Evolutionary conservation across 306 rosid genomes (phyloP).

Genomic region (Cicer yamashitae): DNA sequence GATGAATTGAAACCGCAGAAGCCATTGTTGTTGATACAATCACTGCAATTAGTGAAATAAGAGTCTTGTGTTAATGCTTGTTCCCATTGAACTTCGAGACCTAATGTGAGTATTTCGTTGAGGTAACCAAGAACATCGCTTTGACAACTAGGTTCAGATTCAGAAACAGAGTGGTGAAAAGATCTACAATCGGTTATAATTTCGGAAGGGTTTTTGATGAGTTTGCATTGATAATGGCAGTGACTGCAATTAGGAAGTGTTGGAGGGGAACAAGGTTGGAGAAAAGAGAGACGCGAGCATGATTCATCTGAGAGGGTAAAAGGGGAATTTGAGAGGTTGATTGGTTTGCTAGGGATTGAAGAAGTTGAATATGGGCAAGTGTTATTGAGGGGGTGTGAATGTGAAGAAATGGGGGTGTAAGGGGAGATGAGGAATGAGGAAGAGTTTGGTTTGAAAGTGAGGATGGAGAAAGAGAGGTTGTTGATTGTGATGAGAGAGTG

Average conservation of each 20-base stretch:
- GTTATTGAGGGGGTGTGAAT: too few species aligned
- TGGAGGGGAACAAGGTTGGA: conserved; percentile 68
- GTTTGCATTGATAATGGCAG: conserved; percentile 80
- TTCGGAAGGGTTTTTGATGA: conserved; percentile 62
- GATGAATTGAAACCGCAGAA: conserved; percentile 80
- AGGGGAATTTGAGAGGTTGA: conserved; percentile 70
- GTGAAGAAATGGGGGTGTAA: not conserved
- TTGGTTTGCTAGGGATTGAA: conserved; percentile 59
- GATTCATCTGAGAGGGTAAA: conserved; percentile 63
- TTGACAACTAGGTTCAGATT: conserved; percentile 58
- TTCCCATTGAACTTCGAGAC: conserved; percentile 84
- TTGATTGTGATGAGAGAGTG: conserved; percentile 69
- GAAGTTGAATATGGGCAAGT: conserved; percentile 47
- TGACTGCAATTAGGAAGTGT: conserved; percentile 64
- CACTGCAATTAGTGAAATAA: conserved; percentile 65
- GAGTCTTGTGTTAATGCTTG: conserved; percentile 54
- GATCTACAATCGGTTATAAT: conserved; percentile 64
- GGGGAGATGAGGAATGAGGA: conserved; percentile 69
- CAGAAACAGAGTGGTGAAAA: conserved; percentile 47
- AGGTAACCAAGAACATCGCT: conserved; percentile 68
- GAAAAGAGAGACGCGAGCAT: conserved; percentile 69
- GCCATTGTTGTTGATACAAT: conserved; percentile 56
- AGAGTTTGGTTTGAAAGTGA: conserved; percentile 63
- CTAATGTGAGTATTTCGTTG: conserved; percentile 46
- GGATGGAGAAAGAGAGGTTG: conserved; percentile 66